Conservation (phyloP, 805 yeast genomes). For the Wickerhamiella dianesei region DNA sequence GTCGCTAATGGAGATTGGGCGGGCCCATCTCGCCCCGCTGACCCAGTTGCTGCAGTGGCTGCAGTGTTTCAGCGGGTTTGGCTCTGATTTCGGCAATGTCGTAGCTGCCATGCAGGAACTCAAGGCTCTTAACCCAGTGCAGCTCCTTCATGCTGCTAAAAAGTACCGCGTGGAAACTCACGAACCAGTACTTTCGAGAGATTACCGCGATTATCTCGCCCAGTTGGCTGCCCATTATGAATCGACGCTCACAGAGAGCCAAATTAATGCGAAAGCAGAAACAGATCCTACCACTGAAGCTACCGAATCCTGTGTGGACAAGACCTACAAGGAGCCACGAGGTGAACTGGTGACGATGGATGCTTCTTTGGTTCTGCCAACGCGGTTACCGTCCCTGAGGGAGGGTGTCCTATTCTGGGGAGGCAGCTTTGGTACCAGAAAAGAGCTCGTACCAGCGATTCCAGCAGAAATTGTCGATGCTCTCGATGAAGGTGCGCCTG, state of each 20-base stretch:
- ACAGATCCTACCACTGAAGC: neutral
- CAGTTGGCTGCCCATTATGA: conserved; percentile 24
- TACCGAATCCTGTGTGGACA: conserved; percentile 4
- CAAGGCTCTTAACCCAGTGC: conserved; percentile 52
- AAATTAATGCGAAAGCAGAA: neutral
- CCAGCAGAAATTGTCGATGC: conserved; percentile 14
- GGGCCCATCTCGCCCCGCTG: conserved; percentile 53
- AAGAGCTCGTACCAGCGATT: conserved; percentile 17
- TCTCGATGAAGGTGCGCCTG: conserved; percentile 7
- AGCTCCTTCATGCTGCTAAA: conserved; percentile 55
- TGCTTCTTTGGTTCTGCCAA: conserved; percentile 28
- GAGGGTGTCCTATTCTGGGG: conserved; percentile 71
- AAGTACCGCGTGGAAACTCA: conserved; percentile 74
- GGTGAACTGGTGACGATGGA: conserved; percentile 23
- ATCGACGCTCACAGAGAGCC: neutral
- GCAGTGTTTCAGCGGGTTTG: conserved; percentile 66
- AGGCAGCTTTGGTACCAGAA: conserved; percentile 47
- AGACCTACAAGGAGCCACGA: conserved; percentile 10
- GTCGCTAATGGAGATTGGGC: conserved; percentile 51
- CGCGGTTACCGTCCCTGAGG: conserved; percentile 55
- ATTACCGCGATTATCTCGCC: conserved; percentile 33
- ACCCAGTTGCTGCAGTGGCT: conserved; percentile 80
- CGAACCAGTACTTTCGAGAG: conserved; percentile 52
- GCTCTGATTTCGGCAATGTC: conserved; percentile 33
- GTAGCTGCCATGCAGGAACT: conserved; percentile 38